Evolutionary conservation across 2,329 filamentous ascomycete genomes (phyloP).

Genomic region (Coniochaeta sp.): DNA sequence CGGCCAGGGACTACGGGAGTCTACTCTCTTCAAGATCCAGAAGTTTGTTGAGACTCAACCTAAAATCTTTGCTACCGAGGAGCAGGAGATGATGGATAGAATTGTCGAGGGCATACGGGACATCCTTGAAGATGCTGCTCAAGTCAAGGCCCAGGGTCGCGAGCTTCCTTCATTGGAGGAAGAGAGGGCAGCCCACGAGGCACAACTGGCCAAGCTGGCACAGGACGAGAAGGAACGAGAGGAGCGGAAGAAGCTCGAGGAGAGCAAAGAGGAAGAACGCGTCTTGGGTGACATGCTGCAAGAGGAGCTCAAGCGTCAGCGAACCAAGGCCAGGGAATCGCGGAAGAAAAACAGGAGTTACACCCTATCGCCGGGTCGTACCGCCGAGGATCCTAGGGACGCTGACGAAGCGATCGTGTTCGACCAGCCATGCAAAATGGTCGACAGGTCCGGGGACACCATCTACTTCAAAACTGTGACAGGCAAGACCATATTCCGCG

Average conservation of each 20-base stretch:
- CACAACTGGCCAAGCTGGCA: conserved; percentile 55
- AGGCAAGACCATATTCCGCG: conserved; percentile 58
- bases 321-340: conserved; percentile 54
- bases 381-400: conserved; percentile 21
- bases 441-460: conserved; percentile 54
- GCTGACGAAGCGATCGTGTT: conserved; percentile 44
- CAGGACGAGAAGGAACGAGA: conserved; percentile 46
- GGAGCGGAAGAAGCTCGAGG: conserved; percentile 44
- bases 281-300: conserved; percentile 64
- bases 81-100: conserved; percentile 54
- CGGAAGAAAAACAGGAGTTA: conserved; percentile 51
- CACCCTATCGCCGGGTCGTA: conserved; percentile 27
- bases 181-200: conserved; percentile 78
- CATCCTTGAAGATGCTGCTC: conserved; percentile 79
- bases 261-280: conserved; percentile 60
- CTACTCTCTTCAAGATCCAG: conserved; percentile 63
- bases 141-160: conserved; percentile 64
- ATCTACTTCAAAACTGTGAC: conserved; percentile 64
- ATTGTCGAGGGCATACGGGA: conserved; percentile 64
- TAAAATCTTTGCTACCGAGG: conserved; percentile 40
- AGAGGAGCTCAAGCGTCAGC: conserved; percentile 62
- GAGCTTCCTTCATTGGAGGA: conserved; percentile 82
- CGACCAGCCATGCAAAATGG: conserved; percentile 58
- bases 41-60: conserved; percentile 54
- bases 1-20: conserved; percentile 57